phyloP scores from a whole-genome alignment of 129 eudicot species.

The Flaveria ramosissima region DNA sequence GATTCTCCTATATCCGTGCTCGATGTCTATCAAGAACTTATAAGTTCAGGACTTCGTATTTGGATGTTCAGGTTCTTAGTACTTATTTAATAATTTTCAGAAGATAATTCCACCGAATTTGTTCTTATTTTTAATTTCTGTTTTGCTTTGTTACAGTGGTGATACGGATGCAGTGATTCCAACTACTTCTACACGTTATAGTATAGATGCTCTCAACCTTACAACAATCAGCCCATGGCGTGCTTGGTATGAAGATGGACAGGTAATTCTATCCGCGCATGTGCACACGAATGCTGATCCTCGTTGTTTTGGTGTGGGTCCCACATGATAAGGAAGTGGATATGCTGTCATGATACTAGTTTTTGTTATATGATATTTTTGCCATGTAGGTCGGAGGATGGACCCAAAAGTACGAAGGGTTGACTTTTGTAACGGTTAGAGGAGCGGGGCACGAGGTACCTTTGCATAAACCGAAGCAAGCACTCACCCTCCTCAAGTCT shows the following conservation, averaged over 20 bases:
- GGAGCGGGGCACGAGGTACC: slow-evolving; percentile 98
- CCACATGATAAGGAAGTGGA: neutral
- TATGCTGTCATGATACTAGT: neutral
- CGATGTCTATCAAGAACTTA: slow-evolving; percentile 74
- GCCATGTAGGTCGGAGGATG: slow-evolving; percentile 83
- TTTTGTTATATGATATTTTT: neutral
- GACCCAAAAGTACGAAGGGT: slow-evolving; percentile 74
- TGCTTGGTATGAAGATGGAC: slow-evolving; percentile 95
- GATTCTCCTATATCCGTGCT: slow-evolving; percentile 82
- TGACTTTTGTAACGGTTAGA: slow-evolving; percentile 76
- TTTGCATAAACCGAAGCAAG: slow-evolving; percentile 76
- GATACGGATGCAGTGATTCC: slow-evolving; percentile 94
- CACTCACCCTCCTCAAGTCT: slow-evolving; percentile 63
- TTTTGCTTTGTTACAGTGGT: slow-evolving; percentile 55
- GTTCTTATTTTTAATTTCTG: neutral
- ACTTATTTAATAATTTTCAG: neutral
- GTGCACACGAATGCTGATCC: neutral
- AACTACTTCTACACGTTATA: slow-evolving; percentile 85
- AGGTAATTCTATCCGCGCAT: slow-evolving; percentile 52
- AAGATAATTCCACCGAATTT: neutral
- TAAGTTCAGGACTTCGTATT: slow-evolving; percentile 74
- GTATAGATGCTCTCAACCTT: slow-evolving; percentile 76
- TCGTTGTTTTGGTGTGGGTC: neutral
- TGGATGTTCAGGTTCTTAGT: slow-evolving; percentile 83
- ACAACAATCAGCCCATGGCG: slow-evolving; percentile 78